phyloP scores from a whole-genome alignment of 306 rosid genomes.

The Ormosia emarginata region DNA sequence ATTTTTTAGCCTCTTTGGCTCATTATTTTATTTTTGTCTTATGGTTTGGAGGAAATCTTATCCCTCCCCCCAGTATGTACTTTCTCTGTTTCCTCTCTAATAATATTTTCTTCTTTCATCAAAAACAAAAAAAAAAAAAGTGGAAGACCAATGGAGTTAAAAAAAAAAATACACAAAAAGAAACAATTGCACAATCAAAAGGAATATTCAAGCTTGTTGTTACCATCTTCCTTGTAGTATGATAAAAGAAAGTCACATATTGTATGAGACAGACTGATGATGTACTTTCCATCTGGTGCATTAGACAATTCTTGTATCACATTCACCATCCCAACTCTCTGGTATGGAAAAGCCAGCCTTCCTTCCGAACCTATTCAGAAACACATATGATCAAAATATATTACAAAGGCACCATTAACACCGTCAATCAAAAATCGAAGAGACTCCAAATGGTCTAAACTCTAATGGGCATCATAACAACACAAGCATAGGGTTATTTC shows the following conservation, averaged over 20 bases:
- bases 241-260: conserved; percentile 71
- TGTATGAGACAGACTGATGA: conserved; percentile 47
- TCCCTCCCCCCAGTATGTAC: not conserved
- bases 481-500: not conserved
- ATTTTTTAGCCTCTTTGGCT: not conserved
- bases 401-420: conserved; percentile 2
- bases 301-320: conserved; percentile 71
- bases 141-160: not conserved
- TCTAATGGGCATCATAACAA: not conserved
- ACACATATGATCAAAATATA: conserved; percentile 22
- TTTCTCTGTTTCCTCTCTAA: not conserved
- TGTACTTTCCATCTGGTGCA: conserved; percentile 80
- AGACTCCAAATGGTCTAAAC: not conserved
- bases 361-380: conserved; percentile 82
- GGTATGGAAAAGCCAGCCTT: conserved; percentile 92
- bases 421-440: conserved; percentile 6
- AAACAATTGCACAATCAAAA: not conserved
- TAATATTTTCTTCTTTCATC: not conserved
- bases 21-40: not conserved
- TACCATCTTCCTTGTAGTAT: conserved; percentile 89
- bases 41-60: not conserved
- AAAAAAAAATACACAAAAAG: not conserved
- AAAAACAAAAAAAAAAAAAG: not conserved
- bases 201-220: not conserved
- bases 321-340: conserved; percentile 87